These are phyloP conservation scores for Schwanniomyces occidentalis DNA, from an alignment of 805 yeast species.

Conservation along the genomic window DNA sequence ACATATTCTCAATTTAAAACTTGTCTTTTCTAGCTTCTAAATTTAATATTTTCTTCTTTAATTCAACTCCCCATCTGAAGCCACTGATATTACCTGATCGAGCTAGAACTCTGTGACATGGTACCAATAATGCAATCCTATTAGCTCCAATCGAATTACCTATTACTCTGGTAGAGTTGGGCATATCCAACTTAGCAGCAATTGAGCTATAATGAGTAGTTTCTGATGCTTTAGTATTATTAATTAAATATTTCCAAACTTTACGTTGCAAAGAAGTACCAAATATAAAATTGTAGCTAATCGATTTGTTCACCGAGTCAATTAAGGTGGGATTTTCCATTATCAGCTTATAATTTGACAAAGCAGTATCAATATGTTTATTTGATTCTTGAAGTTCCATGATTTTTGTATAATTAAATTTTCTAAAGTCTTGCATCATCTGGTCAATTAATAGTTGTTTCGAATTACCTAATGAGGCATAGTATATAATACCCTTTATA, in stretches of 20 bases:
- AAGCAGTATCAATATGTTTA: conserved; percentile 7
- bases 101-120: conserved; percentile 45
- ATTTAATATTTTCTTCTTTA: conserved; percentile 28
- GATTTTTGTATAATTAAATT: background rate
- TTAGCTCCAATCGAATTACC: conserved; percentile 44
- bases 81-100: conserved; percentile 32
- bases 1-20: too few species aligned
- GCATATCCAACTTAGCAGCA: conserved; percentile 28
- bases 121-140: conserved; percentile 38
- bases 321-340: conserved; percentile 12
- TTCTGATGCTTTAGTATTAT: conserved; percentile 25
- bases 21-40: too few species aligned
- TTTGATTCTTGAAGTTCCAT: background rate
- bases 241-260: conserved; percentile 36
- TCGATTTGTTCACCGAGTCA: conserved; percentile 1
- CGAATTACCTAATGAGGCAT: conserved; percentile 20
- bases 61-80: conserved; percentile 36
- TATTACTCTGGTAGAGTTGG: conserved; percentile 35
- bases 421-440: background rate
- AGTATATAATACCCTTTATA: conserved; percentile 15
- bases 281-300: conserved; percentile 21
- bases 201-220: conserved; percentile 32
- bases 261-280: conserved; percentile 40
- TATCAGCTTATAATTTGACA: conserved; percentile 7
- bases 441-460: background rate